Base-by-base conservation (phyloP, 495 filamentous ascomycete genomes). In the Podospora fimiseda region DNA sequence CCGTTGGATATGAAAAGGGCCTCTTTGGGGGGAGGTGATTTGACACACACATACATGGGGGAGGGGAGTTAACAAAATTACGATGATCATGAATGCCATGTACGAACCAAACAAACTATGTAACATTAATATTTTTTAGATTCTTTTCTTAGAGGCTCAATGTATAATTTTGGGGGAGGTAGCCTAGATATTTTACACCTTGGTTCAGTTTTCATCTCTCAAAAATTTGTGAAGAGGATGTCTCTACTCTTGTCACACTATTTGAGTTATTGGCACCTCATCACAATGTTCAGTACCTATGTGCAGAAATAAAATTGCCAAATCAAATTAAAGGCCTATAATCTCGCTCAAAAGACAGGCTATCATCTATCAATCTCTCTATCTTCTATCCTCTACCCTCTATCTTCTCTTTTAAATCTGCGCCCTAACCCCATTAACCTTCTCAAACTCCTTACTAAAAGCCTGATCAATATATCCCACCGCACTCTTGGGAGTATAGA, bases 381-480 rank as follows among this genome's bases (percentile, higher is more conserved):
- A 41, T 41, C 6, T 18, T 41, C 39, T 6, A 41, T 41, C 39
- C 39, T 41, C 39, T 18, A 33, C 14, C 39, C 3, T 41, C 39
- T 18, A 41, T 41, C 33, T 14, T 14, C 33, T 37, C 21, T 14
- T 45, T 14, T 6, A 2, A 6, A 24, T 22, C 44, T 47, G 21
- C 14, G 8, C 23, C 22, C 22, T 24, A 4, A 27, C 21, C 5
- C 44, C 24, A 14, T 47, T 15, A 2, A 47, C 20, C 0, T n/a
- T 30, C 56, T 66, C 58, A 55, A 67, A 79, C 71, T 80, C 75
- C 60, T 75, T 64, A 63, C 81, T 82, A 55, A 84, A 84, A 2
- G 75, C 71, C 61, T 84, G 86, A 60, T 86, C 84, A 7, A 71
- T 74, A 60, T 87, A 92, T 11, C 87, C 88, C 51, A 73, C 70